phyloP scores from a whole-genome alignment of 1,139 yeast species.

The Kodamaea arcana region DNA sequence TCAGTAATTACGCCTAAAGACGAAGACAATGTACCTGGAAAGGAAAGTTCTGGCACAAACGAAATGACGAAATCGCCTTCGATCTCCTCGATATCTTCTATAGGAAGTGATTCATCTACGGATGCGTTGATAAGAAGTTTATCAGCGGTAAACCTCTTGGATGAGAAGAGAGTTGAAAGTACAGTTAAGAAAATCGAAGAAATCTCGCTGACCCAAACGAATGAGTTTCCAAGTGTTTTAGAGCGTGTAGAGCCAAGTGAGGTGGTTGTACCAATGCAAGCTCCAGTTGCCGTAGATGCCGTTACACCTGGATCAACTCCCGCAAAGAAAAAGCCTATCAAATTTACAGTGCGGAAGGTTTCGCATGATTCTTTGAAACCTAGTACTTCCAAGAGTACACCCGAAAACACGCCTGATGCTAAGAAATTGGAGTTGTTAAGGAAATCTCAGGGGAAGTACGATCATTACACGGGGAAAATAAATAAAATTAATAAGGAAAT shows the following conservation, averaged over 20 bases:
- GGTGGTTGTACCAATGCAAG: not conserved
- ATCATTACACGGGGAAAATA: conserved; percentile 29
- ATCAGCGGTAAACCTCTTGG: conserved; percentile 13
- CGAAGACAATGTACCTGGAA: no score
- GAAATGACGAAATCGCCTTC: conserved; percentile 11
- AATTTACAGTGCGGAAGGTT: conserved; percentile 42
- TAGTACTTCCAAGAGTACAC: conserved; percentile 3
- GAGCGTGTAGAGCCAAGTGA: not conserved
- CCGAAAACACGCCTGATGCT: conserved; percentile 4
- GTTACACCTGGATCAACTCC: not conserved
- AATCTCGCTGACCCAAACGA: not conserved
- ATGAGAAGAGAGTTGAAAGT: conserved; percentile 4
- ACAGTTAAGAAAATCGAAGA: not conserved
- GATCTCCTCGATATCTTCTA: conserved; percentile 26
- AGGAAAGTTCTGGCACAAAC: not conserved
- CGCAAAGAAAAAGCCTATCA: conserved; percentile 25
- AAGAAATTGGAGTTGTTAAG: conserved; percentile 13
- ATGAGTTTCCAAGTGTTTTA: not conserved
- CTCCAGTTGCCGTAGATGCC: not conserved
- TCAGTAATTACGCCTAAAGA: no score
- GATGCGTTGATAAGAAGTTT: conserved; percentile 28
- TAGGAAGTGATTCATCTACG: conserved; percentile 28
- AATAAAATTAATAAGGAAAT: conserved; percentile 42
- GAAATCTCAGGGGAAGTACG: conserved; percentile 34
- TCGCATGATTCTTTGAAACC: conserved; percentile 28